phyloP scores from a whole-genome alignment of 345 rosid genomes.

The Physaria fendleri region DNA sequence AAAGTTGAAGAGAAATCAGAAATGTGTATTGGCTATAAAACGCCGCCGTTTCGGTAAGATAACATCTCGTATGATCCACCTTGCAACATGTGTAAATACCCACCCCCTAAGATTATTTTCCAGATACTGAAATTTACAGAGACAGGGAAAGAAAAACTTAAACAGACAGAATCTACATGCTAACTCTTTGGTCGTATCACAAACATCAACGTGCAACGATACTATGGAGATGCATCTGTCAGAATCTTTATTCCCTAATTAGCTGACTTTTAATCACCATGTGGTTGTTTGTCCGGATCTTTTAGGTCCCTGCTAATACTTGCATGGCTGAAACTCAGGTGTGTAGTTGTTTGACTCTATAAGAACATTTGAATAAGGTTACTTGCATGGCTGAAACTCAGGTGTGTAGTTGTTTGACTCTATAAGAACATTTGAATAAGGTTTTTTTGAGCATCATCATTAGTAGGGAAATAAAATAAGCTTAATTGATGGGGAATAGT shows the following conservation, averaged over 20 bases:
- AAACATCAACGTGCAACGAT: conserved; percentile 2
- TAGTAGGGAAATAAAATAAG: background rate
- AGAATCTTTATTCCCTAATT: background rate
- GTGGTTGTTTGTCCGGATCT: conserved; percentile 8
- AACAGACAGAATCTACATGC: too few relatives aligned
- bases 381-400: background rate
- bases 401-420: conserved; percentile 17
- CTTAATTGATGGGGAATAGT: background rate
- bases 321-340: background rate
- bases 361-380: background rate
- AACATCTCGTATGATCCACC: background rate
- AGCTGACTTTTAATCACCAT: background rate
- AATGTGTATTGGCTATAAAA: background rate
- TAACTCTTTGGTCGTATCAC: too few relatives aligned
- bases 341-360: conserved; percentile 19
- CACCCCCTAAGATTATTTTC: background rate
- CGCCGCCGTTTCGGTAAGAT: background rate
- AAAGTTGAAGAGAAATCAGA: background rate
- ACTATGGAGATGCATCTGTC: background rate
- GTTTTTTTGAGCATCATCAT: background rate
- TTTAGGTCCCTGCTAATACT: conserved; percentile 12
- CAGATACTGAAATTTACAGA: background rate
- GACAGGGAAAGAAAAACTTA: too few relatives aligned
- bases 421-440: background rate
- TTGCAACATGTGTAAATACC: background rate